Base-by-base conservation (phyloP, 768 basidiomycete species). In the Panaeolus papilionaceus region DNA sequence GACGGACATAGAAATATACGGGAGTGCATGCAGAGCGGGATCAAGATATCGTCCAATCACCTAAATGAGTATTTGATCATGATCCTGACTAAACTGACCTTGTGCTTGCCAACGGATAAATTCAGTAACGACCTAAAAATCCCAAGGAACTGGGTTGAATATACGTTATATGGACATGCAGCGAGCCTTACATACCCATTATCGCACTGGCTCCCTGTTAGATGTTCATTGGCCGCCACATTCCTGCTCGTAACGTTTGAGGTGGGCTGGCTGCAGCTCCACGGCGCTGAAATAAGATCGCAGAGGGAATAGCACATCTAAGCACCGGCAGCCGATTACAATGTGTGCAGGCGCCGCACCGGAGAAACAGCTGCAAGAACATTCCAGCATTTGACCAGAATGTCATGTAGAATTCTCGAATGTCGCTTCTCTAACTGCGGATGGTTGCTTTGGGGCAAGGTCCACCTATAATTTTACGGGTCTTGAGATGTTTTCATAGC, bases 61-160 rank as follows among this genome's bases (percentile, higher is more conserved):
- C 7, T 33, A 14, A 7, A 33, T 58, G 28, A 58, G 26, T 7
- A n/a, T 33, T 28, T 58, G 54, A 33, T 58, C 54, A 33, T 37
- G 28, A 33, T 23, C 3, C 33, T 37, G 54, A 58, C 54, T 28
- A 58, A 58, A 58, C 33, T 58, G 54, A 37, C 54, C 54, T 28
- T 58, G 26, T 58, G 54, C 54, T 58, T 28, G 28, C 54, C 26
- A 26, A 58, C 54, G 54, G 54, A 58, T 58, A 58, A 58, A 58
- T 58, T 16, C 26, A 58, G 54, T 58, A 28, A 58, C 12, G 33
- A 58, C 33, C 54, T 58, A 58, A 4, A 28, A 37, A 33, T 58
- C 33, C 54, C 54, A 58, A 37, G 54, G 54, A 58, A 37, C 33
- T 14, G 54, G 54, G 54, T 58, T 58, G 26, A 58, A 33, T n/a